Percentiles rank a stretch among this genome's conserved stretches.
Evolutionary conservation across 192 early-diverging fungal genomes (phyloP).

Genomic region (Chytriomyces hyalinus): DNA sequence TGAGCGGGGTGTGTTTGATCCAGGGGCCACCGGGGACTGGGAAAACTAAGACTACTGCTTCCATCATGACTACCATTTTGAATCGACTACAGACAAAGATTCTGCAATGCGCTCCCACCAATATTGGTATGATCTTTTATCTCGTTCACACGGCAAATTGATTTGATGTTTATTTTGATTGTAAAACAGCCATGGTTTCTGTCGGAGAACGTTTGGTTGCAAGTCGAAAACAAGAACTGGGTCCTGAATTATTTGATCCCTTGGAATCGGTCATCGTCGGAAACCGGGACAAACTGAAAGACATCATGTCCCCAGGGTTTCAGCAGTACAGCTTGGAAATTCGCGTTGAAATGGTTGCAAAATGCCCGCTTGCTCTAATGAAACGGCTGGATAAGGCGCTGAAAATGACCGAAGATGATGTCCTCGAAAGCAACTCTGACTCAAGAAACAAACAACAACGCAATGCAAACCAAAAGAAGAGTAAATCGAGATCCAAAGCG

Average conservation of each 20-base stretch:
- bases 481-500: neutral
- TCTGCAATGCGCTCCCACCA: slow-evolving; percentile 23
- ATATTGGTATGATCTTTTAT: slow-evolving; percentile 4
- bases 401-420: neutral
- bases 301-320: neutral
- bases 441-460: neutral
- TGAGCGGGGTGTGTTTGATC: slow-evolving; percentile 20
- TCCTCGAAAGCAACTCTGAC: neutral
- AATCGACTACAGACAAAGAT: slow-evolving; percentile 9
- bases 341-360: slow-evolving; percentile 21
- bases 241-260: slow-evolving; percentile 7
- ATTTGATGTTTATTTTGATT: no score
- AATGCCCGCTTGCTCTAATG: neutral
- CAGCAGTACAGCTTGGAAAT: slow-evolving; percentile 19
- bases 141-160: no score
- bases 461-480: neutral
- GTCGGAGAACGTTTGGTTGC: slow-evolving; percentile 15
- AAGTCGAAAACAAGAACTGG: neutral
- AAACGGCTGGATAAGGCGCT: neutral
- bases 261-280: slow-evolving; percentile 14
- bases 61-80: slow-evolving; percentile 6
- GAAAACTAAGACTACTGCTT: slow-evolving; percentile 14
- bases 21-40: slow-evolving; percentile 30
- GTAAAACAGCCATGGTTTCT: no score
- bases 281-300: slow-evolving; percentile 23